Percentiles rank a stretch among this genome's conserved stretches.
Conservation (phyloP, 192 early-diverging fungal genomes). For the Coemansia sp. region DNA sequence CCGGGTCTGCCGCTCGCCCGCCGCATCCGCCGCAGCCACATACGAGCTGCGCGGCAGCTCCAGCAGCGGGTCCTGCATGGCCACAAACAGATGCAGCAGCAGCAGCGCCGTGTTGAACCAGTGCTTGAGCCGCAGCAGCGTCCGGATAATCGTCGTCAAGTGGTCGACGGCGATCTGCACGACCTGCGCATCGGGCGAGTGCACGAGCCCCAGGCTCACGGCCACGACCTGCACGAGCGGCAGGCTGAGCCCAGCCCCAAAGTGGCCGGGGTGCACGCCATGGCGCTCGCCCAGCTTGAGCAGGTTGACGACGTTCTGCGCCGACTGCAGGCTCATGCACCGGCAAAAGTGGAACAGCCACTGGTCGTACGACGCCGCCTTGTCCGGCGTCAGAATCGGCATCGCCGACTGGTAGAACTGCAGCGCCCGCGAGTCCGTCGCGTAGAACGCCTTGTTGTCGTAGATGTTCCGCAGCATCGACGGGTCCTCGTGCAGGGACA, state of each 20-base stretch:
- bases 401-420: conserved; percentile 49
- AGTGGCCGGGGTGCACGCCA: conserved; percentile 44
- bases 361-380: conserved; percentile 46
- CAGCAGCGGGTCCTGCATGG: conserved; percentile 48
- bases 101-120: conserved; percentile 55
- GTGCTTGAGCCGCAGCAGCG: conserved; percentile 47
- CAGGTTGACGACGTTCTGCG: conserved; percentile 49
- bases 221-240: conserved; percentile 47
- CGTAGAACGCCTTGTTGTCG: conserved; percentile 47
- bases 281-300: conserved; percentile 45
- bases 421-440: conserved; percentile 37
- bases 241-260: conserved; percentile 44
- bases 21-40: background rate
- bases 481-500: conserved; percentile 46
- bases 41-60: conserved; percentile 28
- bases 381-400: conserved; percentile 51
- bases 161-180: conserved; percentile 44
- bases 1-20: background rate
- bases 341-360: conserved; percentile 56
- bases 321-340: conserved; percentile 52
- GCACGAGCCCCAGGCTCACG: conserved; percentile 46
- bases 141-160: conserved; percentile 42
- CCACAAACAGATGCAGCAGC: conserved; percentile 44
- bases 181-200: conserved; percentile 45
- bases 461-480: conserved; percentile 48